phyloP scores from a whole-genome alignment of 352 stramenopile species.

The Paralagenidium karlingii region DNA sequence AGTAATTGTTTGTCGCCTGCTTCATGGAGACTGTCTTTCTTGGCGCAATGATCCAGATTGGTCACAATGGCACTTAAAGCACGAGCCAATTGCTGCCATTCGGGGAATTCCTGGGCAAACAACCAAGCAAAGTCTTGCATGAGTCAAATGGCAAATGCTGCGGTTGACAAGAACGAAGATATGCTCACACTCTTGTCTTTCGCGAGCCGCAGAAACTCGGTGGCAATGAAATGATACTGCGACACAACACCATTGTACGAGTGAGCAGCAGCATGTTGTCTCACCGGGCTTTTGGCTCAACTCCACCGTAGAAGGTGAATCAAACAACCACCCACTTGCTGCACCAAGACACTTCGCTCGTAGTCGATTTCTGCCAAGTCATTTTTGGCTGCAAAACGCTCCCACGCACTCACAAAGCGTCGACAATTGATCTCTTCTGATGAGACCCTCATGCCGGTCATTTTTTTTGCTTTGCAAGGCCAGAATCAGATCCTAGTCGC shows the following conservation, averaged over 20 bases:
- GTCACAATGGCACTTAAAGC: not conserved
- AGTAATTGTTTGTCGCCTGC: not conserved
- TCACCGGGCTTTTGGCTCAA: constrained; percentile 6
- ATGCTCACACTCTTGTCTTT: constrained; percentile 3
- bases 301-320: not conserved
- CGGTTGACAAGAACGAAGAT: constrained; percentile 1
- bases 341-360: not conserved
- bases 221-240: constrained; percentile 21
- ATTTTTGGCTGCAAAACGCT: constrained; percentile 16
- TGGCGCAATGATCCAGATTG: not conserved
- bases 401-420: constrained; percentile 50
- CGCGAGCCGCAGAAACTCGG: constrained; percentile 17
- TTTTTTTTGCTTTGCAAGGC: not conserved
- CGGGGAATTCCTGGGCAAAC: too few species aligned
- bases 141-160: not conserved
- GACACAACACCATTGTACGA: constrained; percentile 1
- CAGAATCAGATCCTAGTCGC: too few species aligned
- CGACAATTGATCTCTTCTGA: constrained; percentile 22
- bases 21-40: not conserved
- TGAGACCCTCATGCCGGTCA: not conserved
- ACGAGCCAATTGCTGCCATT: constrained; percentile 10
- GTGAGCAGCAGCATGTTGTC: too few species aligned
- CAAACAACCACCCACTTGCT: not conserved
- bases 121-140: not conserved
- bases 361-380: not conserved